A percentile compares a stretch with the other conserved stretches of the same genome.
These are phyloP conservation scores for Leishmania aethiopica DNA, from an alignment of 208 protist species.

Conservation along the genomic window DNA sequence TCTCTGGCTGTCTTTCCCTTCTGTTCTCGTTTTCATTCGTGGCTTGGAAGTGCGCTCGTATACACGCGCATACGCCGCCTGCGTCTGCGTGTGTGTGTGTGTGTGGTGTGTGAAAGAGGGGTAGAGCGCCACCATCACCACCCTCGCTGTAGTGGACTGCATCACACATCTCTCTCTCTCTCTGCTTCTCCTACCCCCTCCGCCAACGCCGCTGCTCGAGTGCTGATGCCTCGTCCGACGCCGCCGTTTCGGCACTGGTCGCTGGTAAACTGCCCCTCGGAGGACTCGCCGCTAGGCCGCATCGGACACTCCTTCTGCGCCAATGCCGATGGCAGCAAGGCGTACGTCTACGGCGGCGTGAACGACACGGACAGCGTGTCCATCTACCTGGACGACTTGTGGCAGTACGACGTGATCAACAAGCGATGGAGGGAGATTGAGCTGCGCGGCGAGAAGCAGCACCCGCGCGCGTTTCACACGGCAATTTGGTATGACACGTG, in stretches of 20 bases:
- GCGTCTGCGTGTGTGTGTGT: background rate
- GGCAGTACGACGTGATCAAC: slow-evolving; percentile 67
- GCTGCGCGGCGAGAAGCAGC: slow-evolving; percentile 65
- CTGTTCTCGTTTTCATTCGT: background rate
- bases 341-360: slow-evolving; percentile 88
- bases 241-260: slow-evolving; percentile 48
- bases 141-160: background rate
- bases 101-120: background rate
- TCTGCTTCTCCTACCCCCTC: background rate
- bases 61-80: background rate
- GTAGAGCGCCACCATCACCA: background rate
- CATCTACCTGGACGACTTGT: slow-evolving; percentile 87
- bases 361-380: slow-evolving; percentile 79
- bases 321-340: slow-evolving; percentile 65
- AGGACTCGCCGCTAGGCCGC: slow-evolving; percentile 60
- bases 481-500: slow-evolving; percentile 67
- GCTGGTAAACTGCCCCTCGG: slow-evolving; percentile 41
- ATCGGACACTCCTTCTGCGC: slow-evolving; percentile 89
- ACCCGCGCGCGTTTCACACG: slow-evolving; percentile 85
- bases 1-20: background rate
- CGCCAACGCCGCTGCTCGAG: background rate
- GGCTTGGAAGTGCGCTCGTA: background rate
- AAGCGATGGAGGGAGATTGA: slow-evolving; percentile 70
- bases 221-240: slow-evolving; percentile 25
- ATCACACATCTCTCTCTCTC: background rate